Evolutionary conservation across 768 basidiomycete genomes (phyloP), one percentile per base, ranked within the genome.

Genomic region (Guyanaporus albipodus): DNA sequence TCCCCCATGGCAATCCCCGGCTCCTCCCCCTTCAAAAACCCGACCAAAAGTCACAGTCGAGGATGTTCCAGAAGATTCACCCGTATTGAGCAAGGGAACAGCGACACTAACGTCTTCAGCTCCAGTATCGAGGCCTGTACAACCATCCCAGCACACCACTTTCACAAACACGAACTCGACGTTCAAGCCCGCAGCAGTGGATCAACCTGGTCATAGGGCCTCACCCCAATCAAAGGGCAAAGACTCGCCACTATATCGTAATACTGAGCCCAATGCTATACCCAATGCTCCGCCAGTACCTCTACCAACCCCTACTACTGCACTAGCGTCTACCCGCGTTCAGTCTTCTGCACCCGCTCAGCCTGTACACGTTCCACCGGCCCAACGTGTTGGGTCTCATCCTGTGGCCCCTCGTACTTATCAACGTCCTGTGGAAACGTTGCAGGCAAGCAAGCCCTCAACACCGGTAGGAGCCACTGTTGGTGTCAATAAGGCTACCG

Each of bases 21-120:
- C 39, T 17, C 40, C 47, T 17, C 40, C 47, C 19, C 21, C 35
- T 36, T 40, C 50, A 33, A 49, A 38, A 39, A 14, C 42, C 22
- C 61, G 64, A 46, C 55, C 55, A 24, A 67, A 58, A 44, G 61
- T 58, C 41, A 64, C 59, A 5, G 32, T 66, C 6, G 64, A 67
- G 43, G 61, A 66, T 38, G 56, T 57, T 9, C 39, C 56, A 37
- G 64, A 66, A 41, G 57, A 62, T 39, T 46, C 49, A 8, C 55
- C 53, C 4, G 33, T 52, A 42, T 34, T 23, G 8, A 40, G 37
- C 21, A 66, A 55, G 41, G 33, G 49, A 19, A 46, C 41, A 28
- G 35, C 41, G 4, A 29, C 48, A 29, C 37, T 44, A 15, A 33
- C 44, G 12, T 27, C 52, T 27, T 36, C 50, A 33, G 46, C 36